Conservation (phyloP, 345 rosid genomes). For the Salix udensis region DNA sequence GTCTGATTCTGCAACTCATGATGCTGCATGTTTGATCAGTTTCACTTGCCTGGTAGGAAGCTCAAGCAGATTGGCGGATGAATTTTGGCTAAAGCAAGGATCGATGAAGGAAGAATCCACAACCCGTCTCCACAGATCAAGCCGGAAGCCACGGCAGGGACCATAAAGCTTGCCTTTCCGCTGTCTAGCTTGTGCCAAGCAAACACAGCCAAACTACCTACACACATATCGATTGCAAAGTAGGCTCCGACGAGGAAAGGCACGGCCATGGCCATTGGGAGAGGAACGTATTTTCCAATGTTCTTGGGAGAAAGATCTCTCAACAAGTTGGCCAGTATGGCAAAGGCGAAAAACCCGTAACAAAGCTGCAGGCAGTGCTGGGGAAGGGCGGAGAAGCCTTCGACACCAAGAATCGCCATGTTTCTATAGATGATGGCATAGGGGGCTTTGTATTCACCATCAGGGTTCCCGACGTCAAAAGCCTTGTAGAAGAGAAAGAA, state of each 20-base stretch:
- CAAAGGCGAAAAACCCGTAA: slow-evolving; percentile 74
- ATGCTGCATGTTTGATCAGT: neutral
- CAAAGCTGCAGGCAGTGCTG: slow-evolving; percentile 77
- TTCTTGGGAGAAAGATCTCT: slow-evolving; percentile 52
- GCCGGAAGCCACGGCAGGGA: slow-evolving; percentile 89
- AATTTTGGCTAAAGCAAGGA: slow-evolving; percentile 67
- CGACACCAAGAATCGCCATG: slow-evolving; percentile 91
- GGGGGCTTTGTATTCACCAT: slow-evolving; percentile 95
- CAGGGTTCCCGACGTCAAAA: slow-evolving; percentile 82
- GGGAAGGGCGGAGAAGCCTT: slow-evolving; percentile 95
- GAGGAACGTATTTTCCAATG: slow-evolving; percentile 69
- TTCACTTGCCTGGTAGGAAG: slow-evolving; percentile 38
- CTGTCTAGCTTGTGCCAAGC: slow-evolving; percentile 23
- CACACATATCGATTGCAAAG: slow-evolving; percentile 69
- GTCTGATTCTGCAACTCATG: neutral
- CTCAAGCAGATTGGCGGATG: slow-evolving; percentile 81
- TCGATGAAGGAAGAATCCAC: slow-evolving; percentile 83
- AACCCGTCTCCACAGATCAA: slow-evolving; percentile 91
- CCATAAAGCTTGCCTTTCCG: slow-evolving; percentile 54
- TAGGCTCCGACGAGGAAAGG: slow-evolving; percentile 91
- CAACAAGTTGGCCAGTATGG: slow-evolving; percentile 55
- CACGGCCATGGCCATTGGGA: slow-evolving; percentile 97
- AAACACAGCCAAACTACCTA: slow-evolving; percentile 25
- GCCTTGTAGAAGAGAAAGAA: slow-evolving; percentile 88
- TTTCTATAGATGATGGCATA: slow-evolving; percentile 77